Evolutionary conservation across 805 yeast species (phyloP), one percentile per base, ranked within the genome.

Genomic region (Spathaspora gorwiae): DNA sequence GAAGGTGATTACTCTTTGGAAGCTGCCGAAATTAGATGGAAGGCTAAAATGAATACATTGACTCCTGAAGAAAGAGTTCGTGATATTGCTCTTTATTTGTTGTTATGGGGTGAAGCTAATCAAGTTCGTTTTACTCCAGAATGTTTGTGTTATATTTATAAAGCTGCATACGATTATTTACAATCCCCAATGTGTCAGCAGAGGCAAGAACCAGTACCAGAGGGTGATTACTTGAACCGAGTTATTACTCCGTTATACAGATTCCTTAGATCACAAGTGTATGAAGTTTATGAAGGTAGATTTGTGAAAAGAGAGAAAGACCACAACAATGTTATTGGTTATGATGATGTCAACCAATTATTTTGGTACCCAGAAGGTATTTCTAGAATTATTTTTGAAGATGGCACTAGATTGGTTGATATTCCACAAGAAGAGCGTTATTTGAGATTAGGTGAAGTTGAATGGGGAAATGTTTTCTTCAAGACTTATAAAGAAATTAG

Each of bases 361-460:
- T 94, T 95, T 73, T 94, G 99, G 99, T 94, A 95, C 71, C 97
- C 98, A 40, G 98, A 95, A 72, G 99, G 99, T 78, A 87, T 94
- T 54, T 84, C 95, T 48, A 84, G 94, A 70, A 90, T 94, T 57
- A 79, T 84, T 42, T 80, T 92, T 59, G 94, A 86, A 63, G 98
- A 94, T 64, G 97, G 96, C 54, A 76, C 96, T 14, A 83, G 96
- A 65, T 75, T 94, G 56, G 87, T 90, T 43, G 98, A 94, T 57
- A 72, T 90, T 57, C 95, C 97, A 33, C 79, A 82, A 47, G 88
- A 82, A 59, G 97, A 94, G 70, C 86, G 99, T 68, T 95, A 81
- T 65, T 76, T 81, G 59, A 81, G 86, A 66, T 77, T 94, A 48
- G 96, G 97, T 56, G 97, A 94, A 56, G 92, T 90, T 50, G 83